Evolutionary conservation across 805 yeast genomes (phyloP), one percentile per base, ranked within the genome.

Genomic region (Candida namnaoensis): DNA sequence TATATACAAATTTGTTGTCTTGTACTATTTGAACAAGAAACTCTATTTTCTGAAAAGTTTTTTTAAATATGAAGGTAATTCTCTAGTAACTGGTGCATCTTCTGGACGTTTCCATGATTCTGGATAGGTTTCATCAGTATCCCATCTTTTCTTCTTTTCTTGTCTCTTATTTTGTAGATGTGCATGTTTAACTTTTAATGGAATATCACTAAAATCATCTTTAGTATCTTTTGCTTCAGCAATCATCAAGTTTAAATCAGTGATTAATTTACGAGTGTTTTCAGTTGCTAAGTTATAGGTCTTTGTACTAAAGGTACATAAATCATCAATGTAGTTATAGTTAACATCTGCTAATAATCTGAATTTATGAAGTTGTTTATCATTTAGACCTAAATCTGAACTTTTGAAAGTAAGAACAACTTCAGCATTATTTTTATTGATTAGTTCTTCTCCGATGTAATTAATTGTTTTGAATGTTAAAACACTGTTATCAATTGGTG

Each of bases 261-360:
- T 83, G 15, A 81, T 79, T 47, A 87, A 64, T 58, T 71, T 79
- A 48, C 83, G 74, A 39, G 91, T 84, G 62, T 93, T 93, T 62
- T 91, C 97, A 12, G 11, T 30, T 2, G 33, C 13, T 6, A 12
- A 30, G 6, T 6, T 1, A 95, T 76, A 35, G 95, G 82, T 53
- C 87, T 86, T 7, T 77, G 69, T 64, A n/a, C 86, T 69, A 62
- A 88, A 74, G 49, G 73, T 76, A 53, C 91, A 71, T 14, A 62
- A 58, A 53, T 84, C 82, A 1, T 72, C 72, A 32, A 64, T 63
- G 47, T 71, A 69, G 60, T 88, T 78, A 57, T 81, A 88, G 60
- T 95, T 79, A 32, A 80, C 72, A 24, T 88, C 95, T 3, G 95
- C 78, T 47, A 91, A 64, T 14, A 91, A 68, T 62, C 78, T 78